A percentile compares a stretch with the other conserved stretches of the same genome.
Evolutionary conservation across 805 yeast species (phyloP).

Genomic region (Blastobotrys terrestris): DNA sequence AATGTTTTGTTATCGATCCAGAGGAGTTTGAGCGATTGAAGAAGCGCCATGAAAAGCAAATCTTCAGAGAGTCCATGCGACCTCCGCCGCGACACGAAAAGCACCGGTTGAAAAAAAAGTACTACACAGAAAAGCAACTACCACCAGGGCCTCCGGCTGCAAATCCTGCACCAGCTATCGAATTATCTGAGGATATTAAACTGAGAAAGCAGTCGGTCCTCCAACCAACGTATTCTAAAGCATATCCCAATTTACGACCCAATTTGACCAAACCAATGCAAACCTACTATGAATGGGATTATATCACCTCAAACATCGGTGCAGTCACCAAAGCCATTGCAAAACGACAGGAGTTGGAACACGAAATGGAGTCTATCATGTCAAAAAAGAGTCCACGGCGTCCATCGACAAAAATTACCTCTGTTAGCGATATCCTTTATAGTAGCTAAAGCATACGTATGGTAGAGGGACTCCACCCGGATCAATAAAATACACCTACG

Average conservation of each 20-base stretch:
- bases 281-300: constrained; percentile 13
- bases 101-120: neutral
- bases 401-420: neutral
- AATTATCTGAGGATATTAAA: neutral
- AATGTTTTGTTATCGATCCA: neutral
- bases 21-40: neutral
- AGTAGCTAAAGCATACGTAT: neutral
- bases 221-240: neutral
- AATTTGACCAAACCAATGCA: neutral
- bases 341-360: constrained; percentile 6
- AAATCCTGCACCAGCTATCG: neutral
- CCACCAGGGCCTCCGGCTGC: neutral
- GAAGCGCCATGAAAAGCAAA: neutral
- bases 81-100: neutral
- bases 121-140: neutral
- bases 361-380: neutral
- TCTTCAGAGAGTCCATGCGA: neutral
- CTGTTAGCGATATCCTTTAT: neutral
- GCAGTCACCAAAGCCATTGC: constrained; percentile 5
- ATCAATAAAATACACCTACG: too few relatives aligned
- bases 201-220: neutral
- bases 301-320: constrained; percentile 9
- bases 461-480: too few relatives aligned
- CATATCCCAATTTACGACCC: neutral
- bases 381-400: neutral